Base-by-base conservation (phyloP, 2,329 filamentous ascomycete species). In the Botrytis byssoidea region DNA sequence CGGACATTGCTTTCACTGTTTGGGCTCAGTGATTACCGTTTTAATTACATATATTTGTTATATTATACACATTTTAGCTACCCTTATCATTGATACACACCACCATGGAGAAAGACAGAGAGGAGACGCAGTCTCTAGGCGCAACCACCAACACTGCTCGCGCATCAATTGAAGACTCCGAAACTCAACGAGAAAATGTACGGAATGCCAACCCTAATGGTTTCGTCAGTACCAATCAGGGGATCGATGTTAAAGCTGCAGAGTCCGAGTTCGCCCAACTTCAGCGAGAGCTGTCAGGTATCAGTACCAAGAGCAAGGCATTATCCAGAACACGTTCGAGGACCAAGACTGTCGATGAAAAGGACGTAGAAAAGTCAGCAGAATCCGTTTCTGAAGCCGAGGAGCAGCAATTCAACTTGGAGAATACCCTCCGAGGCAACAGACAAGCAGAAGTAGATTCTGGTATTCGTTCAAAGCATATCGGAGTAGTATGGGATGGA, bases 381-480 rank as follows among this genome's bases (percentile, higher is more conserved):
- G 79, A 82, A 1, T 74, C 72, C 4, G 55, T 67, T n/a, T 74
- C 77, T 18, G 82, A 82, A 0, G 85, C 86, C 63, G 84, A 84
- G 1, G 85, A 84, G 3, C 84, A 85, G 3, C 84, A 86, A 16
- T 97, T 96, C 82, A 91, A 97, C 80, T 85, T 97, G 55, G 93
- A 97, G 81, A 83, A 85, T 14, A 90, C 91, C 5, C 84, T 97
- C 74, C 88, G 92, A 63, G 93, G 93, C 4, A 90, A 90, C 72
- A 86, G 92, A 73, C 88, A 87, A 64, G 91, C 93, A 14, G 92
- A 94, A 79, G 87, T 88, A 75, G 89, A 92, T 75, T 92, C 92
- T 9, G 94, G 94, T 1, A 97, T 97, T 82, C 91, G 90, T 74
- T 86, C 90, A 8, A 97, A 97, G 84, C 90, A 92, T 78, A 92